Percentiles rank a stretch among this genome's conserved stretches.
These are phyloP conservation scores for Actinomucor elegans DNA, from an alignment of 371 early-diverging fungal species.

Conservation along the genomic window DNA sequence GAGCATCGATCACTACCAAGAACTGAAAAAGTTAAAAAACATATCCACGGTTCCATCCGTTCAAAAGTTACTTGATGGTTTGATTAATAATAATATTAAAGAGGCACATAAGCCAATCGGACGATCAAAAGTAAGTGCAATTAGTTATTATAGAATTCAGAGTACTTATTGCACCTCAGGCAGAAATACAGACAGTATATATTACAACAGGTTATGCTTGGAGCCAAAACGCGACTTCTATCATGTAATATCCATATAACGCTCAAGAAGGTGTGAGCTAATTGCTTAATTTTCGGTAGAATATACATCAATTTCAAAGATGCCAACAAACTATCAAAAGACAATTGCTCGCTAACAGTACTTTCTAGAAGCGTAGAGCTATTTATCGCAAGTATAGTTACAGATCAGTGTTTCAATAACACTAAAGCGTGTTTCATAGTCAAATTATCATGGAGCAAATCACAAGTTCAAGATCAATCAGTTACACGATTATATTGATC, in stretches of 20 bases:
- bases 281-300: not conserved
- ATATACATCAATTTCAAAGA: not conserved
- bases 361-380: slow-evolving; percentile 10
- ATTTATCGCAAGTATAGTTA: slow-evolving; percentile 6
- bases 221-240: not conserved
- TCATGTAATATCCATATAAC: slow-evolving; percentile 1
- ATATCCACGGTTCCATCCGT: not conserved
- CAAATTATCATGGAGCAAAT: slow-evolving; percentile 4
- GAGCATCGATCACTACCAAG: not conserved
- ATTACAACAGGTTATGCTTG: slow-evolving; percentile 15
- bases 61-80: slow-evolving; percentile 1
- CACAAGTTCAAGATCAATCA: slow-evolving; percentile 17
- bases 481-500: not conserved
- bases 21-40: not conserved
- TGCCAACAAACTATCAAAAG: not conserved
- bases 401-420: not conserved
- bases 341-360: not conserved
- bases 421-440: not conserved
- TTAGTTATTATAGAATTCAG: no score
- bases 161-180: not conserved
- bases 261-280: not conserved
- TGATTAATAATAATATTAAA: not conserved
- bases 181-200: slow-evolving; percentile 5
- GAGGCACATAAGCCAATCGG: slow-evolving; percentile 4
- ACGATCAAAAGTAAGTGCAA: slow-evolving; percentile 3